A percentile compares a stretch with the other conserved stretches of the same genome.
Evolutionary conservation across 2,329 filamentous ascomycete species (phyloP).

Genomic region (Sarocladiaceae sp.): DNA sequence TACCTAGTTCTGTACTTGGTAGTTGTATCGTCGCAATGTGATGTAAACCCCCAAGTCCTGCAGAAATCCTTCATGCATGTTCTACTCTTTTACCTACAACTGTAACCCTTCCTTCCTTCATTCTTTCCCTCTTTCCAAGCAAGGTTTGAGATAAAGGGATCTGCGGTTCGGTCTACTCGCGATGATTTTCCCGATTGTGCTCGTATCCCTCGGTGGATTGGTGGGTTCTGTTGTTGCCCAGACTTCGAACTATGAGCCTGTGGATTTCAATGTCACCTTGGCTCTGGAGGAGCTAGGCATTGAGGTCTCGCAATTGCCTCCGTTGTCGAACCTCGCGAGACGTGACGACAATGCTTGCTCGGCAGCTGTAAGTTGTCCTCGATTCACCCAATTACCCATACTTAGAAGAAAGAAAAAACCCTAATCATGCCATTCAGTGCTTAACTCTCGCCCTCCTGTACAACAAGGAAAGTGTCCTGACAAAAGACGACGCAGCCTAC

Average conservation of each 20-base stretch:
- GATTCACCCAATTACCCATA: not conserved
- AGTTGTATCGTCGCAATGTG: not conserved
- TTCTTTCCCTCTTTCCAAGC: not conserved
- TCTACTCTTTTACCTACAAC: not conserved
- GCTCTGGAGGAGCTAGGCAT: constrained; percentile 15
- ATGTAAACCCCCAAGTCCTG: not conserved
- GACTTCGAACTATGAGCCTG: constrained; percentile 11
- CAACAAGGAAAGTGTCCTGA: not conserved
- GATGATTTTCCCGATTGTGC: constrained; percentile 8
- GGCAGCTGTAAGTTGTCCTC: constrained; percentile 1
- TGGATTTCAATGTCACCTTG: constrained; percentile 14
- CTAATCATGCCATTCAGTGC: not conserved
- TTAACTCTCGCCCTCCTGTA: not conserved
- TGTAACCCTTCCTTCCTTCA: not conserved
- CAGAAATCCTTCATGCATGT: not conserved
- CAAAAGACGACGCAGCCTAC: not conserved
- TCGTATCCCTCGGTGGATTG: not conserved
- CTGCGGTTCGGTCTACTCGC: not conserved
- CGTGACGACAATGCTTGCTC: not conserved
- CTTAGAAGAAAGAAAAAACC: too few species aligned
- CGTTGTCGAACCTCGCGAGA: not conserved
- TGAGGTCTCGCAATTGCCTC: constrained; percentile 12
- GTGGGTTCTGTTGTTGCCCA: not conserved
- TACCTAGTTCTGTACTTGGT: not conserved
- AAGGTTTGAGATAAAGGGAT: not conserved